Conservation (phyloP, 2,329 filamentous ascomycete species). For the Monilinia laxa region DNA sequence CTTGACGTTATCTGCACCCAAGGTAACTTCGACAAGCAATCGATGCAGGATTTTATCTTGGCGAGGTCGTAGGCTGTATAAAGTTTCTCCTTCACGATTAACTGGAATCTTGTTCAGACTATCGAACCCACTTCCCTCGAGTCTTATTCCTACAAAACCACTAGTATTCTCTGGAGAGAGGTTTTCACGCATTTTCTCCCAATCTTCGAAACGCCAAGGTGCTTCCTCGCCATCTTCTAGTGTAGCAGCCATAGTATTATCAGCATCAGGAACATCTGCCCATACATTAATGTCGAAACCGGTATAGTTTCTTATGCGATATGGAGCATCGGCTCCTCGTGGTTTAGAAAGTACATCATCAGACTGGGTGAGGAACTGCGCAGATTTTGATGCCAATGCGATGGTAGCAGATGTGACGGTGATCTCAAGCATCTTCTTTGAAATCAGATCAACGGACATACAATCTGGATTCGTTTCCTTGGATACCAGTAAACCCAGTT, state of each 20-base stretch:
- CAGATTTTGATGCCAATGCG: constrained; percentile 87
- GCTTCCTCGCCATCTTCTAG: constrained; percentile 86
- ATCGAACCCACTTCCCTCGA: constrained; percentile 94
- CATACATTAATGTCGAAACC: constrained; percentile 87
- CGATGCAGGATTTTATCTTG: constrained; percentile 83
- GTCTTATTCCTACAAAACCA: constrained; percentile 74
- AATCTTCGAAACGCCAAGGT: constrained; percentile 96
- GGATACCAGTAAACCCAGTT: constrained; percentile 84
- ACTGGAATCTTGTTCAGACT: constrained; percentile 83
- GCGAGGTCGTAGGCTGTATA: constrained; percentile 87
- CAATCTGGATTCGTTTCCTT: constrained; percentile 73
- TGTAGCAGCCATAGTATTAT: constrained; percentile 71
- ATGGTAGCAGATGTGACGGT: constrained; percentile 93
- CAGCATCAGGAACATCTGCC: constrained; percentile 65
- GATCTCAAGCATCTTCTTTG: constrained; percentile 86
- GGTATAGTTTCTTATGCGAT: constrained; percentile 91
- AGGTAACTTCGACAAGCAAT: constrained; percentile 84
- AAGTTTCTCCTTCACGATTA: constrained; percentile 87
- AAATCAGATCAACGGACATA: constrained; percentile 80
- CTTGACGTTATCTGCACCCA: constrained; percentile 95
- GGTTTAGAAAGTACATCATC: constrained; percentile 94
- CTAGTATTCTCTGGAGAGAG: constrained; percentile 79
- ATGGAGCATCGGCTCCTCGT: constrained; percentile 85
- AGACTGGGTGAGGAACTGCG: constrained; percentile 77
- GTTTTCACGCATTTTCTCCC: constrained; percentile 93